A percentile compares a stretch with the other conserved stretches of the same genome.
These are phyloP conservation scores for Pyrenula massariospora DNA, from an alignment of 495 filamentous ascomycete genomes.

Conservation along the genomic window DNA sequence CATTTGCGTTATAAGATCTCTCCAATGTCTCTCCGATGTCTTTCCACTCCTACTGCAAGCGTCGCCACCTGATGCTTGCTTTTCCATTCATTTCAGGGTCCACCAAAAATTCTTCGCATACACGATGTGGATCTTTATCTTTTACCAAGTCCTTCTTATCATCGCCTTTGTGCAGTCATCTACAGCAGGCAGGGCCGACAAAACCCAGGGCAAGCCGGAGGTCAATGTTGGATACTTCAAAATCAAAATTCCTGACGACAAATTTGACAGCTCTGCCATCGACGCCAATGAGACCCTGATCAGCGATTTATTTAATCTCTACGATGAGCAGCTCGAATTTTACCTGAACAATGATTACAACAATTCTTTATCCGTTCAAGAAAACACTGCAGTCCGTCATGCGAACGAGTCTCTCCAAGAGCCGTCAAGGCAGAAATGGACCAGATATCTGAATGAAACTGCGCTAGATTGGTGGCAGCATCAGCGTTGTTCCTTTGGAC, in stretches of 20 bases:
- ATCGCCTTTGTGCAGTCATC: neutral
- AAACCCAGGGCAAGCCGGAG: neutral
- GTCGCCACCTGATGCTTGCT: neutral
- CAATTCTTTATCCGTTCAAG: neutral
- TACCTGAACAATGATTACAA: neutral
- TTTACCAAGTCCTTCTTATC: neutral
- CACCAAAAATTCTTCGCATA: neutral
- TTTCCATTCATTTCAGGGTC: neutral
- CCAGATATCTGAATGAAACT: neutral
- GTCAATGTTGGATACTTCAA: neutral
- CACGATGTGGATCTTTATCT: neutral
- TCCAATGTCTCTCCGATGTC: neutral
- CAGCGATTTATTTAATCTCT: neutral
- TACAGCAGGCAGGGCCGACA: neutral
- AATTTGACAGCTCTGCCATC: neutral
- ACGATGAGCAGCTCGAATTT: neutral
- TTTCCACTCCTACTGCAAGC: neutral
- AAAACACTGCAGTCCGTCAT: neutral
- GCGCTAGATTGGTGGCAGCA: neutral
- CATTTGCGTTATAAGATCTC: neutral
- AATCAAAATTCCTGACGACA: neutral
- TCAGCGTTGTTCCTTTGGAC: neutral
- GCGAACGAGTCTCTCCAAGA: neutral
- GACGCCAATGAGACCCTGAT: neutral
- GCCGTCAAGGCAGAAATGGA: neutral